These are phyloP conservation scores for Ustilago tritici DNA, from an alignment of 1,284 basidiomycete genomes.

Conservation along the genomic window DNA sequence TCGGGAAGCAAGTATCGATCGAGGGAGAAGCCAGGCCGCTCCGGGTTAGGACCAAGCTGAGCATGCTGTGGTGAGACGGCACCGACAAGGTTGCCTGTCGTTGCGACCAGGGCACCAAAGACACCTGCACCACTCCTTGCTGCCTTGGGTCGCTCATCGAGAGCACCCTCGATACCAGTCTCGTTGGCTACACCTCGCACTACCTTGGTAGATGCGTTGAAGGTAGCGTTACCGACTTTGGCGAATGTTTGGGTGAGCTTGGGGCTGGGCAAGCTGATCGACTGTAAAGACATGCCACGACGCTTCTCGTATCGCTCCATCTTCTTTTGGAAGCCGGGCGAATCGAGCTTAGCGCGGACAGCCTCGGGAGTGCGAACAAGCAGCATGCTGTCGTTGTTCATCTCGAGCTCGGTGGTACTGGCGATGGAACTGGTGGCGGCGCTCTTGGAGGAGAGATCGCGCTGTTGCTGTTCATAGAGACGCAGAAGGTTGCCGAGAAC, in stretches of 20 bases:
- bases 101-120: conserved; percentile 80
- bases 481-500: conserved; percentile 67
- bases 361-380: conserved; percentile 23
- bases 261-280: conserved; percentile 42
- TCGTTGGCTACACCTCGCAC: conserved; percentile 62
- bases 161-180: conserved; percentile 60
- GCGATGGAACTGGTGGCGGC: conserved; percentile 47
- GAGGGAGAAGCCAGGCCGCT: conserved; percentile 78
- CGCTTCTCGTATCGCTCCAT: conserved; percentile 38
- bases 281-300: conserved; percentile 34
- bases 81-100: conserved; percentile 75
- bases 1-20: conserved; percentile 73
- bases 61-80: conserved; percentile 67
- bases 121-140: conserved; percentile 77
- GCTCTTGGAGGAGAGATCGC: conserved; percentile 36
- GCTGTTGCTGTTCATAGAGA: conserved; percentile 67
- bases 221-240: conserved; percentile 41
- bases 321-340: conserved; percentile 29
- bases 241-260: conserved; percentile 48
- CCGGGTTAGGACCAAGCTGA: conserved; percentile 77
- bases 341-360: conserved; percentile 25
- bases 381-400: conserved; percentile 16
- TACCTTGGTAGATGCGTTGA: conserved; percentile 47
- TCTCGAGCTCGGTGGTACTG: conserved; percentile 38
- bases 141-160: conserved; percentile 73